Evolutionary conservation across 2,329 filamentous ascomycete species (phyloP), one percentile per base, ranked within the genome.

Genomic region (Spiromastix sp.): DNA sequence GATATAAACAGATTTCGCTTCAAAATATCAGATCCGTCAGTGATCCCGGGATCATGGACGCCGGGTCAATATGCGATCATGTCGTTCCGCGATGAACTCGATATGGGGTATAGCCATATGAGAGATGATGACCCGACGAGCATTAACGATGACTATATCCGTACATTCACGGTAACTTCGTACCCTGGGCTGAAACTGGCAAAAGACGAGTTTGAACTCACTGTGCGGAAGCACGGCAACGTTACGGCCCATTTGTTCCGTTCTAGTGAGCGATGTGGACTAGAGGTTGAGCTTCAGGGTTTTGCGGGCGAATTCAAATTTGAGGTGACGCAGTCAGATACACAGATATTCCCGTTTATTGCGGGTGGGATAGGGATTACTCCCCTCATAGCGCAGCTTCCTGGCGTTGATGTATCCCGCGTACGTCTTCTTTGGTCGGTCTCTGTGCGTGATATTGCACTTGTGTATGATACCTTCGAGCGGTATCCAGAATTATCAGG

Each of bases 301-400:
- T 83, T 93, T 42, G 84, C 81, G 0, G 85, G 85, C 1, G 63
- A 66, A 2, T 57, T 77, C 16, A 42, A 55, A 10, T 30, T 36
- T n/a, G 18, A 33, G 8, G 31, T 15, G 9, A 15, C 2, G 3
- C 13, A 10, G 20, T 48, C 54, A 39, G 49, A 46, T 13, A 38
- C 36, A n/a, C n/a, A 16, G 12, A 58, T 75, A 1, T 51, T 68
- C 2, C 66, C 64, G 0, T 91, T 87, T 44, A 57, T 93, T 3
- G 83, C 83, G 4, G 83, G 74, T 0, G 85, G 85, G 3, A 81
- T 93, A 5, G 85, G 85, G 0, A 84, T 93, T 41, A 93, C 85
- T 18, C 85, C 85, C 2, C 47, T 91, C 3, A 63, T 93, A n/a
- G 75, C 77, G 0, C 81, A 85, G 46, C 67, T 77, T n/a, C 63